Base-by-base conservation (phyloP, 768 basidiomycete genomes). In the Tulasnella sp. region DNA sequence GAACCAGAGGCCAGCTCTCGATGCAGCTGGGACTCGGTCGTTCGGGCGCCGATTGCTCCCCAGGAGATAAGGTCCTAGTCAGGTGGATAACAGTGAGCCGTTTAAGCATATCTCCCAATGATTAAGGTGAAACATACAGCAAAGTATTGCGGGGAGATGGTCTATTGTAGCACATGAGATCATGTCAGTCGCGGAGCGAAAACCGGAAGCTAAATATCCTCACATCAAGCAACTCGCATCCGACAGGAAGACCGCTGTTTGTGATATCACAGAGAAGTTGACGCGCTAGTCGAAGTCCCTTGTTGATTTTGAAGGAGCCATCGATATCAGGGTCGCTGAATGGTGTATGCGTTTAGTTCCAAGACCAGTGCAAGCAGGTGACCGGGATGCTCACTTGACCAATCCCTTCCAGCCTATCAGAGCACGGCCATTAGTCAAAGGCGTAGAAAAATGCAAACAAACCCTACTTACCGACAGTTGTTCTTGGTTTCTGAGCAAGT, bases 21-120 rank as follows among this genome's bases (percentile, higher is more conserved):
- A 83, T 99, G 98, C 10, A 99, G 90, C 85, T 99, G 97, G 3
- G 93, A 94, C 84, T 99, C 98, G 48, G 98, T 99, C 0, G 98
- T 99, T 75, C 98, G 89, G 1, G 98, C 98, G 35, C 98, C 97
- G 80, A 99, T 99, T 10, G 97, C 95, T 57, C 95, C 95, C 95
- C 95, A 97, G 75, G 92, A 92, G 79, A 91, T 90, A 51, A 95
- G 90, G 77, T 80, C 80, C 69, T 80, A 69, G 7, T 35, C 40
- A 70, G 23, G 70, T 26, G 46, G 20, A n/a, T n/a, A 6, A 51
- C n/a, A 7, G n/a, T 51, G 6, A 51, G 51, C 51, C 51, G 6
- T n/a, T n/a, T 1, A n/a, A 6, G 20, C 32, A n/a, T 44, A 71
- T 26, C 11, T 55, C 13, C 1, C 0, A 9, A n/a, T n/a, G 2